Evolutionary conservation across 331 rosid species (phyloP).

Genomic region (Acacia pycnantha): DNA sequence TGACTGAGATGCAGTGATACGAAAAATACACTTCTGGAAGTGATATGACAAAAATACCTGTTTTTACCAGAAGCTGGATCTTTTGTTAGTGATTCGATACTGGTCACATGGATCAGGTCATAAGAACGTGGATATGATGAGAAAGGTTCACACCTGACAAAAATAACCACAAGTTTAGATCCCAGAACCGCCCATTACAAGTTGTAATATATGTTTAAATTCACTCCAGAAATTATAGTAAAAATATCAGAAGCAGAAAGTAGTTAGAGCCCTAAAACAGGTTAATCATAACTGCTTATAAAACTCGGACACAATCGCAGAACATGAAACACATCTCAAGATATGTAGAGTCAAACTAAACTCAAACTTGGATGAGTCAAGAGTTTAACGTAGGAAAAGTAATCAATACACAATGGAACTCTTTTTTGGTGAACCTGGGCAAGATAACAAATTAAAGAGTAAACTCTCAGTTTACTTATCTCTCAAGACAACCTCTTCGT

Average conservation of each 20-base stretch:
- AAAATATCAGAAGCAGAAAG: neutral
- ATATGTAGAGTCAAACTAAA: neutral
- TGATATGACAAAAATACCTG: slow-evolving; percentile 52
- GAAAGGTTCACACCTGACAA: slow-evolving; percentile 93
- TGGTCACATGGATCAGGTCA: slow-evolving; percentile 78
- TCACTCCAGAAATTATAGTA: neutral
- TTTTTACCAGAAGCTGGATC: slow-evolving; percentile 64
- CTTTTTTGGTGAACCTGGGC: neutral
- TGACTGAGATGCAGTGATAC: neutral
- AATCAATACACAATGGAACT: neutral
- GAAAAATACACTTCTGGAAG: neutral
- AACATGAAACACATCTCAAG: neutral
- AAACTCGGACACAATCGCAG: neutral
- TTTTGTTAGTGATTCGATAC: slow-evolving; percentile 74
- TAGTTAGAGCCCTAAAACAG: neutral
- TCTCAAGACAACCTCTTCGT: neutral
- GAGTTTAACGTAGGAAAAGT: neutral
- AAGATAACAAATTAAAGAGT: neutral
- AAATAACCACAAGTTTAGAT: slow-evolving; percentile 36
- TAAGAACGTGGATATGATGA: slow-evolving; percentile 96
- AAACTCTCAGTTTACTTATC: neutral
- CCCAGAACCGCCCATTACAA: slow-evolving; percentile 13
- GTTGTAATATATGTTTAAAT: slow-evolving; percentile 13
- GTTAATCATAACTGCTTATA: neutral
- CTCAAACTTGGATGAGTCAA: neutral